Conservation (phyloP, 148 eudicot genomes). For the Rhododendron vialii region DNA sequence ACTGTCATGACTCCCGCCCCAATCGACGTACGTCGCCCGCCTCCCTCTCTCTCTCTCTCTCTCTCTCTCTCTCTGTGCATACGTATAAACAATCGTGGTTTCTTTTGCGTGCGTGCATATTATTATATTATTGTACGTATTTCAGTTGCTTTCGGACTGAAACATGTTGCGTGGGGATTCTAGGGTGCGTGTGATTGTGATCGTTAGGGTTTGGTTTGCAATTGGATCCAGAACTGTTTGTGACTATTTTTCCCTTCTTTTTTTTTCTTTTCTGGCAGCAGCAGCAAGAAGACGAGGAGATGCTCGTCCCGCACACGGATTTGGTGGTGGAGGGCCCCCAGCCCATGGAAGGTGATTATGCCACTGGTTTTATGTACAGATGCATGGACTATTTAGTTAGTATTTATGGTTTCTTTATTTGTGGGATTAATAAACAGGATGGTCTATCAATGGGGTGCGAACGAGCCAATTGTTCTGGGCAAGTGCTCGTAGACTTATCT, state of each 20-base stretch:
- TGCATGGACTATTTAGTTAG: constrained; percentile 1
- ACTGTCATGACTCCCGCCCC: constrained; percentile 65
- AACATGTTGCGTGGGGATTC: constrained; percentile 8
- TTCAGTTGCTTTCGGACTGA: neutral
- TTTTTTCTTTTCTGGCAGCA: neutral
- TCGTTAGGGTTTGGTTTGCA: constrained; percentile 14
- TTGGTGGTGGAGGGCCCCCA: constrained; percentile 50
- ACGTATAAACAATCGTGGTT: neutral
- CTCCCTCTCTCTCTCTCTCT: constrained; percentile 5
- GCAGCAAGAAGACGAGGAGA: constrained; percentile 84
- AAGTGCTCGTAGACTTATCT: neutral
- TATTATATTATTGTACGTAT: neutral
- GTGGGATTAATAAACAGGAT: neutral
- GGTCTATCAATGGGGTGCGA: neutral
- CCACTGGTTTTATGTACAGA: constrained; percentile 9
- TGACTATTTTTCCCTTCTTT: constrained; percentile 6
- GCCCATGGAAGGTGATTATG: constrained; percentile 78
- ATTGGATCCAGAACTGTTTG: constrained; percentile 2
- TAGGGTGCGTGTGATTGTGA: constrained; percentile 8
- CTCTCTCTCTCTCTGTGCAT: neutral
- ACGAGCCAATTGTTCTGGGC: neutral
- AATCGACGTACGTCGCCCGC: constrained; percentile 35
- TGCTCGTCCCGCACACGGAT: constrained; percentile 79
- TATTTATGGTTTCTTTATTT: neutral
- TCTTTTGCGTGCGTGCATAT: neutral